A percentile compares a stretch with the other conserved stretches of the same genome.
These are phyloP conservation scores for Athelia sp. DNA, from an alignment of 1,284 basidiomycete genomes.

Conservation along the genomic window DNA sequence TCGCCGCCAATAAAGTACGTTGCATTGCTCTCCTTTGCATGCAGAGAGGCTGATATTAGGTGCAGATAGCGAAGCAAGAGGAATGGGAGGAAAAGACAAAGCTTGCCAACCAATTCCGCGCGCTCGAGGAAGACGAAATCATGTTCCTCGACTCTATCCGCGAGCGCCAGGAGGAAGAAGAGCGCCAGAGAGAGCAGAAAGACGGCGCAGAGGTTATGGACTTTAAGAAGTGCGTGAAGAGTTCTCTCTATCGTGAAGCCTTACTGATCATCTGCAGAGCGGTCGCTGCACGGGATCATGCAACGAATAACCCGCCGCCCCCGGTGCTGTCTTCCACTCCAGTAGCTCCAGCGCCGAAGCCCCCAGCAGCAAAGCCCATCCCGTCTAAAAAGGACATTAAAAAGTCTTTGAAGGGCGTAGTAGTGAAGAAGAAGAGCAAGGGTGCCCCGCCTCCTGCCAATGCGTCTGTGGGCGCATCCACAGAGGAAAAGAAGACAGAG, in stretches of 20 bases:
- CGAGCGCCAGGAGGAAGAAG: slow-evolving; percentile 71
- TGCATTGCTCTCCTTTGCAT: slow-evolving; percentile 7
- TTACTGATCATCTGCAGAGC: slow-evolving; percentile 42
- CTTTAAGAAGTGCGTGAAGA: slow-evolving; percentile 68
- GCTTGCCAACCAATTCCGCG: slow-evolving; percentile 91
- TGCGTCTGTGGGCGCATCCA: slow-evolving; percentile 10
- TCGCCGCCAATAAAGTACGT: slow-evolving; percentile 75
- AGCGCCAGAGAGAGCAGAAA: slow-evolving; percentile 64
- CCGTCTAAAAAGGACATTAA: slow-evolving; percentile 51
- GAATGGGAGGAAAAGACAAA: slow-evolving; percentile 94
- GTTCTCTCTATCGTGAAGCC: slow-evolving; percentile 2
- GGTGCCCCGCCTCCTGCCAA: slow-evolving; percentile 19
- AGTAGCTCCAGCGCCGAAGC: slow-evolving; percentile 20
- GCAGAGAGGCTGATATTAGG: slow-evolving; percentile 15
- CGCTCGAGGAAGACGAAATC: slow-evolving; percentile 86
- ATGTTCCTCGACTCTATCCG: slow-evolving; percentile 82
- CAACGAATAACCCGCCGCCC: slow-evolving; percentile 45
- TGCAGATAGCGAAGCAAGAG: slow-evolving; percentile 81
- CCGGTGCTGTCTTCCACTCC: slow-evolving; percentile 19
- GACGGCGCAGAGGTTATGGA: slow-evolving; percentile 78
- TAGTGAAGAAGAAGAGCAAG: slow-evolving; percentile 72
- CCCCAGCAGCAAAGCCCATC: slow-evolving; percentile 14
- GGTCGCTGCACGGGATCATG: slow-evolving; percentile 63
- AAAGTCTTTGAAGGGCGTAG: slow-evolving; percentile 65
- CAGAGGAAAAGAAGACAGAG: slow-evolving; percentile 9